Evolutionary conservation across 1,284 basidiomycete genomes (phyloP).

Genomic region (Mycena sp.): DNA sequence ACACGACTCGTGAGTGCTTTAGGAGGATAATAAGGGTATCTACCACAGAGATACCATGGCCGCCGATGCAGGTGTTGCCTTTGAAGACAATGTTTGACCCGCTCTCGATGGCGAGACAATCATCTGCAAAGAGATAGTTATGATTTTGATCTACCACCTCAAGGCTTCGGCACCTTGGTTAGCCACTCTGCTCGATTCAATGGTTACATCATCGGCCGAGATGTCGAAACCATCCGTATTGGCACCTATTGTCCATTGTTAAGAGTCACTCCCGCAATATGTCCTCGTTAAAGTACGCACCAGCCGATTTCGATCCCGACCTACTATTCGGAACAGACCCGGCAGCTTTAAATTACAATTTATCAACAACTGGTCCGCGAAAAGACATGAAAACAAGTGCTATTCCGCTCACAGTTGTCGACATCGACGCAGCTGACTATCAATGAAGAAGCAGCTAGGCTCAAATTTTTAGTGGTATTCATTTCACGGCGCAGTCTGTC

Average conservation of each 20-base stretch:
- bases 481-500: too few species aligned
- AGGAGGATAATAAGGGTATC: too few species aligned
- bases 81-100: slow-evolving; percentile 67
- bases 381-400: neutral
- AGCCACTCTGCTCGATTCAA: slow-evolving; percentile 50
- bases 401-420: slow-evolving; percentile 18
- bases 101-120: slow-evolving; percentile 70
- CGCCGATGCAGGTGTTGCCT: slow-evolving; percentile 64
- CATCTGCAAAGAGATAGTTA: slow-evolving; percentile 47
- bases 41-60: slow-evolving; percentile 67
- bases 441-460: slow-evolving; percentile 13
- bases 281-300: neutral
- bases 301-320: slow-evolving; percentile 6
- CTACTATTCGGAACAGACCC: slow-evolving; percentile 18
- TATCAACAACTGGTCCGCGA: too few species aligned
- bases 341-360: slow-evolving; percentile 21
- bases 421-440: slow-evolving; percentile 23
- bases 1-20: too few species aligned
- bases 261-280: too few species aligned
- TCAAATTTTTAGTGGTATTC: too few species aligned
- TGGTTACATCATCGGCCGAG: slow-evolving; percentile 54
- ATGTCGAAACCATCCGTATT: slow-evolving; percentile 56
- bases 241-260: neutral
- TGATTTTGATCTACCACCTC: too few species aligned
- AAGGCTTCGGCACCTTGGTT: slow-evolving; percentile 37